Percentiles rank a stretch among this genome's conserved stretches.
Conservation (phyloP, 257 asterid genomes). For the Solanum tarijense region DNA sequence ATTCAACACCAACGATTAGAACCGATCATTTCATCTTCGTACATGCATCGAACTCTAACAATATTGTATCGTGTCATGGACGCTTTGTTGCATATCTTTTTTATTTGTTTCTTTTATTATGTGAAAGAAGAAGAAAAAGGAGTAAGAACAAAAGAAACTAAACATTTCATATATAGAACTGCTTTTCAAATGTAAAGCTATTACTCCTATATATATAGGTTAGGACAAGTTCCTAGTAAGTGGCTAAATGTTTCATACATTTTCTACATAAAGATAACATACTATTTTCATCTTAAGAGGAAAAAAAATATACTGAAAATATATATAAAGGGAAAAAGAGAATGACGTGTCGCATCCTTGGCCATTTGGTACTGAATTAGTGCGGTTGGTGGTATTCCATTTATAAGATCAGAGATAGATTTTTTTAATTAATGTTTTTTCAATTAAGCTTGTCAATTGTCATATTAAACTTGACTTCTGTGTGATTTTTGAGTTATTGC, state of each 20-base stretch:
- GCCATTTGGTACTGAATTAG: not conserved
- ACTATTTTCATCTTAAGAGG: not conserved
- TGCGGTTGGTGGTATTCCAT: not conserved
- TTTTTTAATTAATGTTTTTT: not conserved
- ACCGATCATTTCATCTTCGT: not conserved
- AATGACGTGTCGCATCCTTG: not conserved
- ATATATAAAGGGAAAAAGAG: not conserved
- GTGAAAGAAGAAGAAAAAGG: not conserved
- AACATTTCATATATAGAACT: not conserved
- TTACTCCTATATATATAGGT: not conserved
- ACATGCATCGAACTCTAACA: not conserved
- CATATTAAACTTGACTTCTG: not conserved
- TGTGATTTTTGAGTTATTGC: not conserved
- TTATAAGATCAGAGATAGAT: rapidly evolving
- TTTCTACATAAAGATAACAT: not conserved
- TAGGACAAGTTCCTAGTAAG: not conserved
- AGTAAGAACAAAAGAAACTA: not conserved
- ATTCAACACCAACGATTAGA: not conserved
- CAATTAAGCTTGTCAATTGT: not conserved
- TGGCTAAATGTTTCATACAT: not conserved
- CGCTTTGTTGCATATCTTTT: not conserved
- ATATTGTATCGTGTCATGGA: not conserved
- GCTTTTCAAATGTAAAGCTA: not conserved
- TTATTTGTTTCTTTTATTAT: no score
- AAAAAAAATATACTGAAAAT: not conserved